Conservation (phyloP, 805 yeast genomes). For the Ogataea henricii region DNA sequence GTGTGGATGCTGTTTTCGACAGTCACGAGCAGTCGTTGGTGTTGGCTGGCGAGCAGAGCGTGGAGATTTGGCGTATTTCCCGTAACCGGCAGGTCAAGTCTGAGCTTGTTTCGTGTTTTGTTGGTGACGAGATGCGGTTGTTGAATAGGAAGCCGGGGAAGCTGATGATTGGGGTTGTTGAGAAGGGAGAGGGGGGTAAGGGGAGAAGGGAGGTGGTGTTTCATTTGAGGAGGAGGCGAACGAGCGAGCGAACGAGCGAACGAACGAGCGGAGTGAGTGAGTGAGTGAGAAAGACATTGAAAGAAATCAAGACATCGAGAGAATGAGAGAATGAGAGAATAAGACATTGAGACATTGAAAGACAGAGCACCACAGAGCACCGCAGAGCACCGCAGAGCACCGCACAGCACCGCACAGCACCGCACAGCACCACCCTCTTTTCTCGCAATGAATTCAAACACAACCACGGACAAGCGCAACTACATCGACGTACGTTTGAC, state of each 20-base stretch:
- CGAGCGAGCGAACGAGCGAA: neutral
- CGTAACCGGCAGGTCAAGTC: slow-evolving; percentile 23
- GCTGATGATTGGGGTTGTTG: slow-evolving; percentile 26
- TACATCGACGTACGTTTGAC: too few species aligned
- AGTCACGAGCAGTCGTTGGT: slow-evolving; percentile 28
- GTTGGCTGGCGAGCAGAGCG: slow-evolving; percentile 24
- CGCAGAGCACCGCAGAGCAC: too few species aligned
- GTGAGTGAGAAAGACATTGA: too few species aligned
- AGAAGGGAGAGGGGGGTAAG: slow-evolving; percentile 10
- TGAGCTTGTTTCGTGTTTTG: slow-evolving; percentile 26
- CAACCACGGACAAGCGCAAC: too few species aligned
- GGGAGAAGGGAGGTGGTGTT: slow-evolving; percentile 21
- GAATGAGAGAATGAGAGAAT: too few species aligned
- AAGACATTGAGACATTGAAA: too few species aligned
- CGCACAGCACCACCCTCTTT: too few species aligned
- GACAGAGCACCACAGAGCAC: too few species aligned
- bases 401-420: too few species aligned
- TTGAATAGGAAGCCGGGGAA: slow-evolving; percentile 32
- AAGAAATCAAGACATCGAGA: too few species aligned
- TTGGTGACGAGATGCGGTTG: slow-evolving; percentile 27
- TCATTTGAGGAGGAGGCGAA: slow-evolving; percentile 17
- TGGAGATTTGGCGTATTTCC: slow-evolving; percentile 32
- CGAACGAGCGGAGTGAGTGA: neutral
- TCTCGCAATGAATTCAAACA: too few species aligned
- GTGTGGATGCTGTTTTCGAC: slow-evolving; percentile 32